These are phyloP conservation scores for Halenospora varia DNA, from an alignment of 495 filamentous ascomycete species.

Conservation along the genomic window DNA sequence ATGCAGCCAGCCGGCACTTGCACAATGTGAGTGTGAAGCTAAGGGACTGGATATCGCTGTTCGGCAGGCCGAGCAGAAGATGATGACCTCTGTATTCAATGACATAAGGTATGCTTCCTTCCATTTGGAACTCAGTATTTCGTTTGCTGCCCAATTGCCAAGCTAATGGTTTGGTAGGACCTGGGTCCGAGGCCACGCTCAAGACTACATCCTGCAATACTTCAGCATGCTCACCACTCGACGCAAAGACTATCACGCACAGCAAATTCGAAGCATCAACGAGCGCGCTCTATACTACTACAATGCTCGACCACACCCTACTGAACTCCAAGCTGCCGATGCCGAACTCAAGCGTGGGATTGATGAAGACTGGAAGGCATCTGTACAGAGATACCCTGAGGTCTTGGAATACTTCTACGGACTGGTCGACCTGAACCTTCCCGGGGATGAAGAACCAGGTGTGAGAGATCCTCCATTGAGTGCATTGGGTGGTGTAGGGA, in stretches of 20 bases:
- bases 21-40: conserved; percentile 65
- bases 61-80: conserved; percentile 58
- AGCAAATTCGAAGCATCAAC: conserved; percentile 53
- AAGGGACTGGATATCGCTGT: conserved; percentile 63
- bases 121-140: conserved; percentile 4
- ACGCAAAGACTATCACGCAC: conserved; percentile 52
- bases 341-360: conserved; percentile 60
- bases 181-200: conserved; percentile 68
- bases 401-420: conserved; percentile 70
- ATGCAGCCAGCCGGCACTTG: conserved; percentile 57
- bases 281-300: conserved; percentile 56
- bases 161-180: conserved; percentile 7
- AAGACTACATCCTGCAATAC: conserved; percentile 65
- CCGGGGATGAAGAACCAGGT: conserved; percentile 46
- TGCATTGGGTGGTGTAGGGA: conserved; percentile 34
- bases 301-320: conserved; percentile 48
- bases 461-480: conserved; percentile 54
- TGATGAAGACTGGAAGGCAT: conserved; percentile 68
- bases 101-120: conserved; percentile 56
- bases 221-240: conserved; percentile 57
- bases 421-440: conserved; percentile 56
- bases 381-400: conserved; percentile 66
- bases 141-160: conserved; percentile 35
- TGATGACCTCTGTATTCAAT: conserved; percentile 57
- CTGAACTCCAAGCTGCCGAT: conserved; percentile 54